Percentiles rank a stretch among this genome's conserved stretches.
phyloP scores from a whole-genome alignment of 2,329 filamentous ascomycete genomes.

The Teratosphaeria nubilosa region DNA sequence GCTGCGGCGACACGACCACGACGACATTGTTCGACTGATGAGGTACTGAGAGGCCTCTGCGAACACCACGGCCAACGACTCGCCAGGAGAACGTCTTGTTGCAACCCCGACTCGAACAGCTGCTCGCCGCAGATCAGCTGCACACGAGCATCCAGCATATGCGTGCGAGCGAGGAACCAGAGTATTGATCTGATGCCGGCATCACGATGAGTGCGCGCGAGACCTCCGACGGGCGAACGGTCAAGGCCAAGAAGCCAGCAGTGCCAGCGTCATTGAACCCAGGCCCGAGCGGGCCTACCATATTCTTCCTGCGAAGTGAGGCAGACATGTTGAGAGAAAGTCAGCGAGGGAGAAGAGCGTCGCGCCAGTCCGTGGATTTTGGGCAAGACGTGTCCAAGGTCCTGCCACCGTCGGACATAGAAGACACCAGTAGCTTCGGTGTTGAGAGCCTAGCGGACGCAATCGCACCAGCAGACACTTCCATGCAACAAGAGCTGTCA shows the following conservation, averaged over 20 bases:
- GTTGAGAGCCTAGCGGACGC: slow-evolving; percentile 49
- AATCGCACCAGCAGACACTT: slow-evolving; percentile 32
- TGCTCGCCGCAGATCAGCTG: background rate
- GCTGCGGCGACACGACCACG: background rate
- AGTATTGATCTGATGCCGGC: background rate
- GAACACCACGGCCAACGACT: background rate
- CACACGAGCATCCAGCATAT: background rate
- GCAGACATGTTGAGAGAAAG: slow-evolving; percentile 33
- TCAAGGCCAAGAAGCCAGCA: slow-evolving; percentile 13
- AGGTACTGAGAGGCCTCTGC: background rate
- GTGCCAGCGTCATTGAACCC: slow-evolving; percentile 9
- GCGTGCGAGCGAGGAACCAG: background rate
- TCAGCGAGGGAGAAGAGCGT: slow-evolving; percentile 15
- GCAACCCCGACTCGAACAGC: background rate
- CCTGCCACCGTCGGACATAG: slow-evolving; percentile 2
- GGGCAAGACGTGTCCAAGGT: background rate
- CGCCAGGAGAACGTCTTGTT: background rate
- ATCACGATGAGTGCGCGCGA: slow-evolving; percentile 5
- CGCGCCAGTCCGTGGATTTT: slow-evolving; percentile 12
- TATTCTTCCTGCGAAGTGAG: slow-evolving; percentile 51
- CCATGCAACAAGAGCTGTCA: slow-evolving; percentile 13
- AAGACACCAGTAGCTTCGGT: slow-evolving; percentile 44
- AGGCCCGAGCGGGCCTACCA: slow-evolving; percentile 38
- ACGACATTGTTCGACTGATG: background rate
- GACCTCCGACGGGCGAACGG: slow-evolving; percentile 6